phyloP scores from a whole-genome alignment of 140 eudicot species.

The Cichorium intybus region DNA sequence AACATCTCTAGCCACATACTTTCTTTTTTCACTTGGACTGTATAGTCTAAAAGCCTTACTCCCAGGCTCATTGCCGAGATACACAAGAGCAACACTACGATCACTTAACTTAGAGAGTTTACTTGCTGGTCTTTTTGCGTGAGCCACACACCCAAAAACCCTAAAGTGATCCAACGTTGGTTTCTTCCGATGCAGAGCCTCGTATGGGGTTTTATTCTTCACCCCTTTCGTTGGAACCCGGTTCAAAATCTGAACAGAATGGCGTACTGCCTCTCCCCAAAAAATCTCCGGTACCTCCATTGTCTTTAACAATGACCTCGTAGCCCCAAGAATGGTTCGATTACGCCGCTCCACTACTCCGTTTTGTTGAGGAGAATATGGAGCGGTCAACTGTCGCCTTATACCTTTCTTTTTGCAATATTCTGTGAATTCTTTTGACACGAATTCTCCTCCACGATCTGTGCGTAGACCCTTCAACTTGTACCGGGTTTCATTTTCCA shows the following conservation, averaged over 20 bases:
- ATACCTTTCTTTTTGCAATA: background rate
- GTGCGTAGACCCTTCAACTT: background rate
- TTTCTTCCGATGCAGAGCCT: background rate
- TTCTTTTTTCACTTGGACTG: background rate
- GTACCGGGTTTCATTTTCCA: background rate
- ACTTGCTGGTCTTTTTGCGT: background rate
- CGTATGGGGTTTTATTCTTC: background rate
- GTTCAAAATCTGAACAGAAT: background rate
- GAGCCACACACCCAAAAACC: background rate
- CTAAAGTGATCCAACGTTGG: background rate
- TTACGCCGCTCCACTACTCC: background rate
- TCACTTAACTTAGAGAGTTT: background rate
- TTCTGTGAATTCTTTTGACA: background rate
- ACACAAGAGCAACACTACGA: background rate
- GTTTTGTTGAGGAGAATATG: background rate
- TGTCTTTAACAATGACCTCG: background rate
- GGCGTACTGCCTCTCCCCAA: background rate
- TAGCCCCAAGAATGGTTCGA: background rate
- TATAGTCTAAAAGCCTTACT: background rate
- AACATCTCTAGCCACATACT: background rate
- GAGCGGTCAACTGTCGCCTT: background rate
- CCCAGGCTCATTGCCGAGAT: too few relatives aligned
- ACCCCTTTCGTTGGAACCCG: background rate
- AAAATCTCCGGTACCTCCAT: background rate
- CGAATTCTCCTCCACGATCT: background rate